Base-by-base conservation (phyloP, 1,284 basidiomycete species). In the Cutaneotrichosporon sp. region DNA sequence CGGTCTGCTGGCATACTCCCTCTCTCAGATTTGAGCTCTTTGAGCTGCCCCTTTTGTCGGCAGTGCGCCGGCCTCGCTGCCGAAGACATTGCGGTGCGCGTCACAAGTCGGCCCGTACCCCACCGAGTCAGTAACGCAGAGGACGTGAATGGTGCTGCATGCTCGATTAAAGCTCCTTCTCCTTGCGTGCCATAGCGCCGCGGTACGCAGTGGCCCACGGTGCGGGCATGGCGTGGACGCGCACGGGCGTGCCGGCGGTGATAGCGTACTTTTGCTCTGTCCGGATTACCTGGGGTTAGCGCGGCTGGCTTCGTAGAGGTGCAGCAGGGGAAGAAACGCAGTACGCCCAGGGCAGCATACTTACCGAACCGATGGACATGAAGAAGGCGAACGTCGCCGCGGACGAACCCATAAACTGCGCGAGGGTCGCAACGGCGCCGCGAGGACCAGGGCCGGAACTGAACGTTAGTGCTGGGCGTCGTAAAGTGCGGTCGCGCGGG, bases 381-480 rank as follows among this genome's bases (percentile, higher is more conserved):
- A 76, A 76, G 68, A 76, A 76, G 17, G 71, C 72, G 48, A 76
- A 76, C 1, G 74, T 75, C 20, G 74, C 74, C 0, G 74, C 74
- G 39, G 74, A 76, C n/a, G 69, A 70, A 20, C 92, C 80, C 91
- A 96, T 96, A 75, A 94, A 94, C 66, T 91, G 89, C 15, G 89
- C 92, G 39, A 96, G 82, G 1, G 91, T 93, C 3, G 88, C 86
- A 38, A 96, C 77, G 50, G 84, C 77, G 9, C 91, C 91, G 67
- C 90, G 82, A 44, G 89, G 90, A 18, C 91, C 91, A 13, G 88
- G 85, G 46, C 92, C 91, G 62, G 83, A 81, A 68, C 90, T 93
- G 65, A 3, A 33, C 9, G 30, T 46, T 17, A 47, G 52, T 20
- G 8, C 12, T 20, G 4, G 4, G n/a, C 12, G 17, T 40, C 37